Percentiles rank a stretch among this genome's conserved stretches.
Conservation (phyloP, 1,139 yeast species). For the Suhomyces chickasaworum region DNA sequence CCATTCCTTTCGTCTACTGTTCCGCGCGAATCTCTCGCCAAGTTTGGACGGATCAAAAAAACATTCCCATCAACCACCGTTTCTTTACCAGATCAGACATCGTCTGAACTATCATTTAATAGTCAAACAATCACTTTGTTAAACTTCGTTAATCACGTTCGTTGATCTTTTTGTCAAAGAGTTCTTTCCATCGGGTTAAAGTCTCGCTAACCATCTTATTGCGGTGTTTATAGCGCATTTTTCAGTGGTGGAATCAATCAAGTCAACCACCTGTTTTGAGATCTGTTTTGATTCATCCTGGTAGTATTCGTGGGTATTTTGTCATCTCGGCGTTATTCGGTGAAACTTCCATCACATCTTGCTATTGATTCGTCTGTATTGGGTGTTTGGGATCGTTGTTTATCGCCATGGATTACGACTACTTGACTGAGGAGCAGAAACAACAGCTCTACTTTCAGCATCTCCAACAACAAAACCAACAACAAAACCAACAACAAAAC, state of each 20-base stretch:
- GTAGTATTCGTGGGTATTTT: too few species aligned
- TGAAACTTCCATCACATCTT: too few species aligned
- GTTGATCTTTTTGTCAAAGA: neutral
- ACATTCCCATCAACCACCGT: slow-evolving; percentile 4
- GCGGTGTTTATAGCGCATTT: neutral
- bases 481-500: slow-evolving; percentile 21
- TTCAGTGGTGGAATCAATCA: neutral
- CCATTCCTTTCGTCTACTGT: slow-evolving; percentile 1
- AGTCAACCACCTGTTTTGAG: neutral
- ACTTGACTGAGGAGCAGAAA: slow-evolving; percentile 37
- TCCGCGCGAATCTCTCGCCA: slow-evolving; percentile 7
- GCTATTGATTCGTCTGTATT: neutral
- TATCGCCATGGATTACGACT: slow-evolving; percentile 33
- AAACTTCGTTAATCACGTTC: too few species aligned
- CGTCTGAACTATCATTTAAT: neutral
- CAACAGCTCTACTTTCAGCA: slow-evolving; percentile 34
- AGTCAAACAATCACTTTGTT: neutral
- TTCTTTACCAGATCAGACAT: neutral
- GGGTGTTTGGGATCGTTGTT: neutral
- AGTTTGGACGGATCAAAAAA: slow-evolving; percentile 5
- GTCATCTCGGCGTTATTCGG: too few species aligned
- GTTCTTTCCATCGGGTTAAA: neutral
- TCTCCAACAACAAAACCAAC: slow-evolving; percentile 23
- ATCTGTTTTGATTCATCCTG: too few species aligned
- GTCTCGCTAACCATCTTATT: neutral